Percentiles rank a stretch among this genome's conserved stretches.
Evolutionary conservation across 345 rosid genomes (phyloP).

Genomic region (Hypericum perforatum): DNA sequence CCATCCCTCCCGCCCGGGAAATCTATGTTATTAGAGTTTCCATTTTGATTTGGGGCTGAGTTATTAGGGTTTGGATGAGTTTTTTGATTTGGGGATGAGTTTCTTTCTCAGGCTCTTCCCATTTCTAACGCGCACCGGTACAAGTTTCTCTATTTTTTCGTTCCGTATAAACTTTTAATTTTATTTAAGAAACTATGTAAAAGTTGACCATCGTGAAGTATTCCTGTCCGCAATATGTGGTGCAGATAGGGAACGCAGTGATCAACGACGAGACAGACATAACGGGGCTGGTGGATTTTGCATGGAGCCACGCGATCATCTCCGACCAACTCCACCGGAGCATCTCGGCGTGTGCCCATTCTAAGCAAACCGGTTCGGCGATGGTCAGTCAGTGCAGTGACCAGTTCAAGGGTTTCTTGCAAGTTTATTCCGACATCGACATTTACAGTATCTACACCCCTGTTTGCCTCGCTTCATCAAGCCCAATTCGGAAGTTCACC

Average conservation of each 20-base stretch:
- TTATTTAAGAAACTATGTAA: no score
- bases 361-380: not conserved
- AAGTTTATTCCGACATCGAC: constrained; percentile 44
- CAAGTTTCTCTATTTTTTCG: no score
- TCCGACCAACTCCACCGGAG: constrained; percentile 48
- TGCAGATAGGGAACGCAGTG: constrained; percentile 69
- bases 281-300: constrained; percentile 51
- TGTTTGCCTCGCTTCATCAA: constrained; percentile 24
- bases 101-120: no score
- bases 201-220: no score
- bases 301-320: constrained; percentile 66
- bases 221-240: not conserved
- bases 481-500: not conserved
- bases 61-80: no score
- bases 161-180: no score
- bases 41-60: no score
- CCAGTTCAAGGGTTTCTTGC: constrained; percentile 22
- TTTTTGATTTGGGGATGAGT: no score
- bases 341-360: constrained; percentile 30
- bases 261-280: constrained; percentile 48
- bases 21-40: constrained; percentile 10
- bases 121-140: no score
- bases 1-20: constrained; percentile 50
- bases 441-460: constrained; percentile 64
- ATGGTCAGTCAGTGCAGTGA: constrained; percentile 11